These are phyloP conservation scores for Cladophialophora immunda DNA, from an alignment of 2,329 filamentous ascomycete genomes.

Conservation along the genomic window DNA sequence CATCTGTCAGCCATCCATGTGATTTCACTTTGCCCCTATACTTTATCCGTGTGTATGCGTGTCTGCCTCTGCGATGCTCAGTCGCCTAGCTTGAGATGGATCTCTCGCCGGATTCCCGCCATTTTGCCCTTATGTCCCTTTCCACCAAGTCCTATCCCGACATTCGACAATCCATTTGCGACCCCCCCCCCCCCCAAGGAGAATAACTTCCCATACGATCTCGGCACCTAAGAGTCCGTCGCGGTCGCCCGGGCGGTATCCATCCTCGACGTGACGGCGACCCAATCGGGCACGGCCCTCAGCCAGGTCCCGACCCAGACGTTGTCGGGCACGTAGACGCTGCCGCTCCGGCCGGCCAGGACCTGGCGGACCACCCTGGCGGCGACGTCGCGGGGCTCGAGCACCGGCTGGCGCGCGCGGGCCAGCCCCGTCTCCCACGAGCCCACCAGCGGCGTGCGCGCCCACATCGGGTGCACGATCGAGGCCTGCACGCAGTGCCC, in stretches of 20 bases:
- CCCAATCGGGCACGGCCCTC: conserved; percentile 69
- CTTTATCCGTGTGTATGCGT: background rate
- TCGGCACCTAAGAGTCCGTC: background rate
- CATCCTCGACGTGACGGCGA: conserved; percentile 42
- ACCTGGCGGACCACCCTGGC: conserved; percentile 69
- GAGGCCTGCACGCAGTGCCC: conserved; percentile 34
- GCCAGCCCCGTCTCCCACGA: conserved; percentile 65
- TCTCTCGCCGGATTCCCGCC: too few species aligned
- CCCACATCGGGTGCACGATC: conserved; percentile 38
- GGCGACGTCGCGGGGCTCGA: conserved; percentile 60
- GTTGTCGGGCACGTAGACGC: conserved; percentile 36
- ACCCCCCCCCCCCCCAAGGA: too few species aligned
- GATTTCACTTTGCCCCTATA: background rate
- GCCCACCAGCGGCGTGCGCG: conserved; percentile 31
- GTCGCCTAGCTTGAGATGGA: too few species aligned
- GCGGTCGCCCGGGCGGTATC: conserved; percentile 1
- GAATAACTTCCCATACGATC: too few species aligned
- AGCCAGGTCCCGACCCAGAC: conserved; percentile 44
- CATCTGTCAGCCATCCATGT: background rate
- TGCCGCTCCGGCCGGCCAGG: conserved; percentile 54
- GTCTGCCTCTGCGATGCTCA: too few species aligned
- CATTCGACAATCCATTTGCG: too few species aligned
- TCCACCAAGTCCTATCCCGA: too few species aligned
- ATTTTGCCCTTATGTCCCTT: too few species aligned
- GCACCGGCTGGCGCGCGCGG: conserved; percentile 56